These are phyloP conservation scores for Ilyonectria destructans DNA, from an alignment of 2,329 filamentous ascomycete species.

Conservation along the genomic window DNA sequence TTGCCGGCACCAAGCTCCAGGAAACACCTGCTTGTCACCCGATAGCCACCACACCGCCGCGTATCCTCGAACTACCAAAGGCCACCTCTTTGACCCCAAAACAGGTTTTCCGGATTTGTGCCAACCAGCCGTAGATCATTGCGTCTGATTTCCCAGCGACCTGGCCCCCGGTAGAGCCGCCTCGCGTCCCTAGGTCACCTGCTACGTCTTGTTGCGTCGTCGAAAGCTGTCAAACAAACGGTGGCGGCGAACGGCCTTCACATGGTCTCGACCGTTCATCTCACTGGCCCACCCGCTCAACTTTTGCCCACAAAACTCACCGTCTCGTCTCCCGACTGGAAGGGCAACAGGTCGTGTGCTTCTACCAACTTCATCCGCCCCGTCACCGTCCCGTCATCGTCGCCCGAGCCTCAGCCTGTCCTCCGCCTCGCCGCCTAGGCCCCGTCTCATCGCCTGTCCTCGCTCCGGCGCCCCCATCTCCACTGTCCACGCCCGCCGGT, in stretches of 20 bases:
- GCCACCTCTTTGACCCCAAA: conserved; percentile 5
- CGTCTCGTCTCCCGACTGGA: conserved; percentile 47
- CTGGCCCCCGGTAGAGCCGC: neutral
- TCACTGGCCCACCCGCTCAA: conserved; percentile 50
- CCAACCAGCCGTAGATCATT: neutral
- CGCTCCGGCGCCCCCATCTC: conserved; percentile 43
- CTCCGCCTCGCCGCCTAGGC: conserved; percentile 14
- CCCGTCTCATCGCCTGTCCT: conserved; percentile 16
- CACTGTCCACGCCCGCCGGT: conserved; percentile 42
- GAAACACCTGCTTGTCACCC: neutral
- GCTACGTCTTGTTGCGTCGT: neutral
- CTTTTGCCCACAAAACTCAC: conserved; percentile 48
- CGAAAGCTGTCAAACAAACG: conserved; percentile 6
- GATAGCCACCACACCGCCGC: conserved; percentile 10
- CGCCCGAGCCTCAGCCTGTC: conserved; percentile 23
- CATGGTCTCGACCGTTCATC: conserved; percentile 49
- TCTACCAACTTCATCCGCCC: conserved; percentile 42
- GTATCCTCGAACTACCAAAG: neutral
- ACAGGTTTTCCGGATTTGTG: neutral
- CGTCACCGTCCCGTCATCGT: conserved; percentile 26
- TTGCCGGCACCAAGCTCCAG: conserved; percentile 1
- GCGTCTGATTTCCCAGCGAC: neutral
- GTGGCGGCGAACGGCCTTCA: conserved; percentile 44
- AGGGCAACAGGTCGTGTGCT: conserved; percentile 61
- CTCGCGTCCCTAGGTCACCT: conserved; percentile 1